Evolutionary conservation across 768 basidiomycete genomes (phyloP).

Genomic region (Gelatoporia subvermispora): DNA sequence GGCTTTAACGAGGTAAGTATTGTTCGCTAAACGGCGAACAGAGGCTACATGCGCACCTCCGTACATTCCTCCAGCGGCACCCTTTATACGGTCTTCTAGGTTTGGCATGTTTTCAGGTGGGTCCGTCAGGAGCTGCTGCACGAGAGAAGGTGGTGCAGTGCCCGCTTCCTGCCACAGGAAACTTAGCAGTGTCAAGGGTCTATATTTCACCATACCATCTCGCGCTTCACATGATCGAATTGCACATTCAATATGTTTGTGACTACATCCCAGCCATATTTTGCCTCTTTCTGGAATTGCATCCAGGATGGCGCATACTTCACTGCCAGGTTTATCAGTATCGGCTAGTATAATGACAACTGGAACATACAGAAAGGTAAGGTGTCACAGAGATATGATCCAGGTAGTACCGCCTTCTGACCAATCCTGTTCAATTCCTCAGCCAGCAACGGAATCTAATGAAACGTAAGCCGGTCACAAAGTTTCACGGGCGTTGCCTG

Average conservation of each 20-base stretch:
- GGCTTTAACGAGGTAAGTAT: background rate
- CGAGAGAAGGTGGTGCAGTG: constrained; percentile 12
- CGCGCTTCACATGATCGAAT: constrained; percentile 17
- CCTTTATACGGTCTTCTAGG: constrained; percentile 5
- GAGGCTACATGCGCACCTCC: constrained; percentile 7
- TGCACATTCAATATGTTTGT: constrained; percentile 9
- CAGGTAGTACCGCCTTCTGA: constrained; percentile 30
- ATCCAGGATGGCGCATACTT: constrained; percentile 20
- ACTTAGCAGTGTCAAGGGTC: too few species aligned
- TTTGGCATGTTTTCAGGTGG: background rate
- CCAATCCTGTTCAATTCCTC: constrained; percentile 31
- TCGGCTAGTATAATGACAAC: background rate
- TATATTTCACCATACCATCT: constrained; percentile 11
- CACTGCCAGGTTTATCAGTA: constrained; percentile 14
- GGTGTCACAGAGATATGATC: constrained; percentile 34
- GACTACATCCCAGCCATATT: constrained; percentile 9
- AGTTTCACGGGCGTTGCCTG: background rate
- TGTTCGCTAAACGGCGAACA: background rate
- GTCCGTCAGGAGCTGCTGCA: constrained; percentile 20
- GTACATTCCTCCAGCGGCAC: constrained; percentile 5
- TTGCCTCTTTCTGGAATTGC: constrained; percentile 20
- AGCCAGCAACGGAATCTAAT: constrained; percentile 38
- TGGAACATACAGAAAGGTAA: constrained; percentile 7
- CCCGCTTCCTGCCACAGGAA: constrained; percentile 8
- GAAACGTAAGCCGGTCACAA: background rate